Percentiles rank a stretch among this genome's conserved stretches.
These are phyloP conservation scores for Gynochthodes officinalis DNA, from an alignment of 257 asterid species.

Conservation along the genomic window DNA sequence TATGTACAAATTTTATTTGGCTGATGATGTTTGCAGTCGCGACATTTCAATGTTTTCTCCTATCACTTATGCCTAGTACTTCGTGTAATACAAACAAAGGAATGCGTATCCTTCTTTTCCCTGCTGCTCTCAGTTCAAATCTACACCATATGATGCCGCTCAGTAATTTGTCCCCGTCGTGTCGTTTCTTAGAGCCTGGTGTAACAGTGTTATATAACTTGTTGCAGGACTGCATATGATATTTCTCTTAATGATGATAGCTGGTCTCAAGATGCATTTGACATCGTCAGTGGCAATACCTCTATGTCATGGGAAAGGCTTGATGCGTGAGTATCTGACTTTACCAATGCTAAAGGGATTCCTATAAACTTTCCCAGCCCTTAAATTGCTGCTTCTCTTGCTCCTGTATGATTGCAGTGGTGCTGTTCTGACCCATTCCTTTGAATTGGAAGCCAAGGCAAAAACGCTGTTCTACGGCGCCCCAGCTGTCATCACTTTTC, in stretches of 20 bases:
- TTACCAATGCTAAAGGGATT: not conserved
- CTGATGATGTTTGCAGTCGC: not conserved
- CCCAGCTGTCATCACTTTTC: conserved; percentile 81
- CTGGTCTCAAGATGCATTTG: conserved; percentile 72
- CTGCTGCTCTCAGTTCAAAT: not conserved
- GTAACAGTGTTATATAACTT: not conserved
- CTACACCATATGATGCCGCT: not conserved
- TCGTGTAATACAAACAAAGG: not conserved
- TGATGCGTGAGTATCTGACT: conserved; percentile 64
- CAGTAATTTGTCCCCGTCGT: not conserved
- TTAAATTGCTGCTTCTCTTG: conserved; percentile 1
- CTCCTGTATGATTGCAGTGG: conserved; percentile 51
- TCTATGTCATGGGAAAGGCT: conserved; percentile 92
- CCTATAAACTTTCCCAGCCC: not conserved
- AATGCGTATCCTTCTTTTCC: not conserved
- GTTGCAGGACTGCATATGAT: conserved; percentile 85
- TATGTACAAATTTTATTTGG: not conserved
- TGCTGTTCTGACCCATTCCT: conserved; percentile 63
- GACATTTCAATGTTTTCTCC: not conserved
- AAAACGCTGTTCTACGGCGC: conserved; percentile 61
- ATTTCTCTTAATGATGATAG: conserved; percentile 69
- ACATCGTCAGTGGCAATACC: conserved; percentile 67
- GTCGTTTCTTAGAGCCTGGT: not conserved
- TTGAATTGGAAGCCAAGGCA: conserved; percentile 78
- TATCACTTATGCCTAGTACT: not conserved